These are phyloP conservation scores for Coemansia sp. DNA, from an alignment of 192 early-diverging fungal genomes.

Conservation along the genomic window DNA sequence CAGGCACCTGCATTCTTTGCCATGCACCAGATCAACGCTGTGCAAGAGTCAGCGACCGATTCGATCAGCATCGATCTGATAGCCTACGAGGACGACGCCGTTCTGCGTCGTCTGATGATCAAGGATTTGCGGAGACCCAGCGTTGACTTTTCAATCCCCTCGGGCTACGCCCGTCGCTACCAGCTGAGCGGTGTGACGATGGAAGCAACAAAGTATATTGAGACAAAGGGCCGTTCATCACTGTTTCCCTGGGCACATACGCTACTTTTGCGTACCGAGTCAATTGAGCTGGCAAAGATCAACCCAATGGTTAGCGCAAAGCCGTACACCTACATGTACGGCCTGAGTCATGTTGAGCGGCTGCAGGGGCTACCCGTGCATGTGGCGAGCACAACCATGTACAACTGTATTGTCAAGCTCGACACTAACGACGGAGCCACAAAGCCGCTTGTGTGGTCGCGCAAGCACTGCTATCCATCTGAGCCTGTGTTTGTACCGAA, in stretches of 20 bases:
- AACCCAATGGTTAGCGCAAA: constrained; percentile 47
- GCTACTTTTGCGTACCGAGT: constrained; percentile 46
- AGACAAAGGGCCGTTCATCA: constrained; percentile 20
- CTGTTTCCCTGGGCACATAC: constrained; percentile 26
- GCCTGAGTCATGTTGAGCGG: constrained; percentile 40
- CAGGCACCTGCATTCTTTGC: constrained; percentile 58
- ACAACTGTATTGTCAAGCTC: constrained; percentile 58
- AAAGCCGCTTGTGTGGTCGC: constrained; percentile 37
- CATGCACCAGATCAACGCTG: constrained; percentile 74
- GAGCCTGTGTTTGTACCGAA: constrained; percentile 78
- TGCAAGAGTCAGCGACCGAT: constrained; percentile 60
- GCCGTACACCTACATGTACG: constrained; percentile 56
- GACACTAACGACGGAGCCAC: constrained; percentile 44
- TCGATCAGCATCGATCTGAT: constrained; percentile 64
- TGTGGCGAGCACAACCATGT: constrained; percentile 41
- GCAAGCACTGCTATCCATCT: constrained; percentile 71
- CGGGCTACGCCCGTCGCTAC: constrained; percentile 62
- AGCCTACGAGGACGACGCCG: constrained; percentile 59
- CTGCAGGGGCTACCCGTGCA: constrained; percentile 26
- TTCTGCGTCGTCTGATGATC: constrained; percentile 60
- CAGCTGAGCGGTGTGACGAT: constrained; percentile 58
- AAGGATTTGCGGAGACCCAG: constrained; percentile 54
- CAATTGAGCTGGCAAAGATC: constrained; percentile 55
- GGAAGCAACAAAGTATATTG: constrained; percentile 57
- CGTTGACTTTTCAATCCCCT: constrained; percentile 38